phyloP scores from a whole-genome alignment of 305 asterid genomes.

The Euphrasia arctica region DNA sequence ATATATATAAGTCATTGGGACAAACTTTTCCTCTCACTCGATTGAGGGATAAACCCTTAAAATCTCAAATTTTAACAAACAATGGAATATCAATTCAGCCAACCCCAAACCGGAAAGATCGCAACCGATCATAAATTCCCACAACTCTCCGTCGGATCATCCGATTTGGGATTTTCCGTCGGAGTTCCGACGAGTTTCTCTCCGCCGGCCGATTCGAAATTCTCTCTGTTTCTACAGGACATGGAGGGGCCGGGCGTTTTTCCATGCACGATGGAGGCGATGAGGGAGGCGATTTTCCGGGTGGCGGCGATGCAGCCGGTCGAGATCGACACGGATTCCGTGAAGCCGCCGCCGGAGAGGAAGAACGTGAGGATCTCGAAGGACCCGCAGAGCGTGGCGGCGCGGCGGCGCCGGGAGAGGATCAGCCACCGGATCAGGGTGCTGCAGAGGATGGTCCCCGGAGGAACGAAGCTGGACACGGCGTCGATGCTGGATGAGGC shows the following conservation, averaged over 20 bases:
- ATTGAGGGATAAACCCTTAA: too few relatives aligned
- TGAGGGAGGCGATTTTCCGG: constrained; percentile 64
- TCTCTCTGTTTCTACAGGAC: too few relatives aligned
- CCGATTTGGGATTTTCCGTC: constrained; percentile 27
- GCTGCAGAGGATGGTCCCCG: constrained; percentile 62
- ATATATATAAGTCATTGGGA: too few relatives aligned
- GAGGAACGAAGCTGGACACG: constrained; percentile 65
- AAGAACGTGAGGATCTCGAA: constrained; percentile 59
- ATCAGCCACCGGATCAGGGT: constrained; percentile 59
- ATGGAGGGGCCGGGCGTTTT: too few relatives aligned
- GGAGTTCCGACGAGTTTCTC: constrained; percentile 15
- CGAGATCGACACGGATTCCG: constrained; percentile 46
- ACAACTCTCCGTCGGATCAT: constrained; percentile 18
- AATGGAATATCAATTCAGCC: constrained; percentile 30
- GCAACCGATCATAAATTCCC: not conserved
- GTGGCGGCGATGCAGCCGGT: constrained; percentile 68
- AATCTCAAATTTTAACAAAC: not conserved
- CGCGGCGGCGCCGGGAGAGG: constrained; percentile 57
- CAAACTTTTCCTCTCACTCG: too few relatives aligned
- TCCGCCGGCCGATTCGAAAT: constrained; percentile 1
- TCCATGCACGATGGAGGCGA: constrained; percentile 37
- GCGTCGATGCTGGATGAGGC: constrained; percentile 78
- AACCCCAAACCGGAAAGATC: constrained; percentile 25
- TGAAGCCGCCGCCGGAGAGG: constrained; percentile 51
- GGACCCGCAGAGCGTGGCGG: constrained; percentile 72